Evolutionary conservation across 2,329 filamentous ascomycete species (phyloP).

Genomic region (Trichoderma koningiopsis): DNA sequence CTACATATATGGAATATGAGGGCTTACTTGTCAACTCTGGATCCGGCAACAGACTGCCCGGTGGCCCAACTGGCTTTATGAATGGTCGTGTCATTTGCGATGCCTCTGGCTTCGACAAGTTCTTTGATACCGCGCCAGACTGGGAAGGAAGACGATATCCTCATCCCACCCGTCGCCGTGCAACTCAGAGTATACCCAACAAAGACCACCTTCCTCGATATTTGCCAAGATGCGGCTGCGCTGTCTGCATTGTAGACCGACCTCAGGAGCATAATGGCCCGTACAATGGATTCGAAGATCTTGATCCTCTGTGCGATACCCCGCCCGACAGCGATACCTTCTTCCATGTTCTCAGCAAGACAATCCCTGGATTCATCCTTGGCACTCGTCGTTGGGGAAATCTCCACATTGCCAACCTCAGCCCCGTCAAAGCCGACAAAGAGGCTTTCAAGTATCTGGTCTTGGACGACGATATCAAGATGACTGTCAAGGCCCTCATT

Average conservation of each 20-base stretch:
- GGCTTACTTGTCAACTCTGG: slow-evolving; percentile 43
- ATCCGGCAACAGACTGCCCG: slow-evolving; percentile 31
- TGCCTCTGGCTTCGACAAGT: slow-evolving; percentile 45
- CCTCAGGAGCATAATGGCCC: slow-evolving; percentile 34
- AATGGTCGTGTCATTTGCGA: slow-evolving; percentile 48
- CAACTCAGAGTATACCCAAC: slow-evolving; percentile 8
- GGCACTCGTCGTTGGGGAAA: slow-evolving; percentile 49
- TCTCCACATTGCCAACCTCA: slow-evolving; percentile 44
- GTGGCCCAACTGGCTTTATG: slow-evolving; percentile 42
- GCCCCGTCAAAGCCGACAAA: slow-evolving; percentile 46
- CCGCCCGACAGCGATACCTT: slow-evolving; percentile 48
- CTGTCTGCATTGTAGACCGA: slow-evolving; percentile 36
- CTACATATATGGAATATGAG: slow-evolving; percentile 51
- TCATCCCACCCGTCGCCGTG: slow-evolving; percentile 13
- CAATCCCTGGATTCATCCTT: slow-evolving; percentile 51
- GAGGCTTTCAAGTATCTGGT: slow-evolving; percentile 55
- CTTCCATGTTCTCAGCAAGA: slow-evolving; percentile 46
- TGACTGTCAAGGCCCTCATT: slow-evolving; percentile 50
- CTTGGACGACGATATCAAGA: slow-evolving; percentile 51
- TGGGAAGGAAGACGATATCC: slow-evolving; percentile 24
- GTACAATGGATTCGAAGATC: slow-evolving; percentile 46
- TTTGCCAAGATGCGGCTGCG: slow-evolving; percentile 47
- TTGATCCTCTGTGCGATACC: slow-evolving; percentile 40
- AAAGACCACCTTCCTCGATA: slow-evolving; percentile 46
- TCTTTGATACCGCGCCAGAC: slow-evolving; percentile 35